phyloP scores from a whole-genome alignment of 163 green algal species.

The Scenedesmus sp. region DNA sequence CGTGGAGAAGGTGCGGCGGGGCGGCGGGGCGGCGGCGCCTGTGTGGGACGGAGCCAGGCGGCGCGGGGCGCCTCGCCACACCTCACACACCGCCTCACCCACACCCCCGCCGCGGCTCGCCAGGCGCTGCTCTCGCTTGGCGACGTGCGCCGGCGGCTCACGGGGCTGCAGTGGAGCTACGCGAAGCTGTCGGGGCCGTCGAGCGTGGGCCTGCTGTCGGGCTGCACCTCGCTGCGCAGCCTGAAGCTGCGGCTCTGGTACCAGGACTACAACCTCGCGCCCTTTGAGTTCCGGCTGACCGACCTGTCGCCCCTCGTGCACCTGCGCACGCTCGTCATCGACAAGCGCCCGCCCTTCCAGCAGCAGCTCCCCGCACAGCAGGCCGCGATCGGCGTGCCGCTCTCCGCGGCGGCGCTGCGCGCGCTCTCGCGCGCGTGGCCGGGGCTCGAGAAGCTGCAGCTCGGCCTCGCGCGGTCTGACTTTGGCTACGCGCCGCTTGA shows the following conservation, averaged over 20 bases:
- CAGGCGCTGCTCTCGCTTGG: conserved; percentile 26
- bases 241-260: conserved; percentile 47
- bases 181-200: conserved; percentile 33
- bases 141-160: conserved; percentile 11
- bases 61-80: no score
- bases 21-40: neutral
- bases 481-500: conserved; percentile 20
- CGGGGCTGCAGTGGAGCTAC: conserved; percentile 40
- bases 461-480: conserved; percentile 28
- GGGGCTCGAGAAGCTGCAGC: conserved; percentile 33
- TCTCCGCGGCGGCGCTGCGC: conserved; percentile 9
- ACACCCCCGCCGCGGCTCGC: no score
- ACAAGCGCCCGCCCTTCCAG: conserved; percentile 47
- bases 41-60: no score
- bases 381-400: conserved; percentile 15
- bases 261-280: conserved; percentile 42
- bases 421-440: conserved; percentile 5
- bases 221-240: conserved; percentile 27
- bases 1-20: conserved; percentile 32
- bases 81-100: no score
- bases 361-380: conserved; percentile 47
- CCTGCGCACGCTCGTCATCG: conserved; percentile 24
- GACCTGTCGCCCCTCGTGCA: conserved; percentile 2
- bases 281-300: conserved; percentile 18
- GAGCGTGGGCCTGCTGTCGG: conserved; percentile 15